Evolutionary conservation across 768 basidiomycete genomes (phyloP).

Genomic region (Suillus bovinus): DNA sequence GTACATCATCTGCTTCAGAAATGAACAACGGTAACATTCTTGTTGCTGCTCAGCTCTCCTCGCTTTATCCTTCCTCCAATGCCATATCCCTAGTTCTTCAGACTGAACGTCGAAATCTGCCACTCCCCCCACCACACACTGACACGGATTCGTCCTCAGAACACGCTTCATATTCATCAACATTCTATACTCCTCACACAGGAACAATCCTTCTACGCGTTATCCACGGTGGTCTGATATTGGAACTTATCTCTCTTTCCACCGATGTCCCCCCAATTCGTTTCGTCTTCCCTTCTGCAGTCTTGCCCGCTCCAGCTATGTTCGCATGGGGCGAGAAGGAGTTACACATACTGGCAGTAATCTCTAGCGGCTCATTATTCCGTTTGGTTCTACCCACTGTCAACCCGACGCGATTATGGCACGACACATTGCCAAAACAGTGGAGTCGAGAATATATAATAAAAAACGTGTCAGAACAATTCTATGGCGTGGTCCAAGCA

Average conservation of each 20-base stretch:
- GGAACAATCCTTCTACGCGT: conserved; percentile 75
- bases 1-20: conserved; percentile 6
- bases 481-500: conserved; percentile 55
- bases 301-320: conserved; percentile 66
- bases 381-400: conserved; percentile 66
- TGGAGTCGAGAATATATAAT: conserved; percentile 72
- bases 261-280: conserved; percentile 65
- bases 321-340: conserved; percentile 47
- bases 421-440: conserved; percentile 48
- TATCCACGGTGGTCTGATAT: conserved; percentile 68
- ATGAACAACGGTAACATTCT: conserved; percentile 39
- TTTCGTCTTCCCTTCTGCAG: conserved; percentile 71
- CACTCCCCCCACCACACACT: conserved; percentile 44
- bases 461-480: conserved; percentile 46
- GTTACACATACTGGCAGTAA: conserved; percentile 73
- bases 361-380: conserved; percentile 69
- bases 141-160: conserved; percentile 53
- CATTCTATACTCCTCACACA: conserved; percentile 55
- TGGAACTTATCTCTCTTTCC: conserved; percentile 78
- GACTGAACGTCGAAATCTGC: conserved; percentile 57
- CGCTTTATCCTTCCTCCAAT: conserved; percentile 54
- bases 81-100: conserved; percentile 54
- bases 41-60: conserved; percentile 63
- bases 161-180: conserved; percentile 68
- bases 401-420: conserved; percentile 56